A percentile compares a stretch with the other conserved stretches of the same genome.
phyloP scores from a whole-genome alignment of 2,329 filamentous ascomycete genomes.

The Metarhizium robertsii region DNA sequence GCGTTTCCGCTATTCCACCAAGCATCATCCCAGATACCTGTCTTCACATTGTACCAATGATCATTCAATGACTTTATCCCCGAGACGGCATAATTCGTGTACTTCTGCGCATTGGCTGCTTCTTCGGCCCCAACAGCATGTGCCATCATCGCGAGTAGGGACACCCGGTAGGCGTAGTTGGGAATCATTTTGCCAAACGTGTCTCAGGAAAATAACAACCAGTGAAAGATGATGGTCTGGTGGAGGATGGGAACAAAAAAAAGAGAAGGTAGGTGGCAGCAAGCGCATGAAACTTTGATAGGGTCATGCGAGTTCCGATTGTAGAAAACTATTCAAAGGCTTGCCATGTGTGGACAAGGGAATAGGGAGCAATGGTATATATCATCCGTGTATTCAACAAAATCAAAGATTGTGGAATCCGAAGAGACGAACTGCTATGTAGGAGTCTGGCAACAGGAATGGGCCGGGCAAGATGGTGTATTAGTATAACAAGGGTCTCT shows the following conservation, averaged over 20 bases:
- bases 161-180: background rate
- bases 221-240: background rate
- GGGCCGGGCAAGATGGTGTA: background rate
- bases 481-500: background rate
- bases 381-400: background rate
- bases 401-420: background rate
- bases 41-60: conserved; percentile 48
- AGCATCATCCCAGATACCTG: conserved; percentile 53
- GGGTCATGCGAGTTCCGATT: background rate
- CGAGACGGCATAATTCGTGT: conserved; percentile 22
- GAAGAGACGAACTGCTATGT: background rate
- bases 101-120: conserved; percentile 15
- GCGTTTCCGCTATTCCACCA: conserved; percentile 71
- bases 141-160: conserved; percentile 1
- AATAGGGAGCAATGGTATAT: background rate
- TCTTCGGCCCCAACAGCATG: background rate
- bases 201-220: background rate
- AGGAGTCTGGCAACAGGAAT: background rate
- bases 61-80: conserved; percentile 38
- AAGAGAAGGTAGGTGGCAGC: background rate
- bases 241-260: background rate
- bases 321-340: background rate
- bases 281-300: background rate
- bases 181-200: background rate
- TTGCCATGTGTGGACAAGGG: background rate